Base-by-base conservation (phyloP, 768 basidiomycete species). In the Phlebiopsis flavidoalba region DNA sequence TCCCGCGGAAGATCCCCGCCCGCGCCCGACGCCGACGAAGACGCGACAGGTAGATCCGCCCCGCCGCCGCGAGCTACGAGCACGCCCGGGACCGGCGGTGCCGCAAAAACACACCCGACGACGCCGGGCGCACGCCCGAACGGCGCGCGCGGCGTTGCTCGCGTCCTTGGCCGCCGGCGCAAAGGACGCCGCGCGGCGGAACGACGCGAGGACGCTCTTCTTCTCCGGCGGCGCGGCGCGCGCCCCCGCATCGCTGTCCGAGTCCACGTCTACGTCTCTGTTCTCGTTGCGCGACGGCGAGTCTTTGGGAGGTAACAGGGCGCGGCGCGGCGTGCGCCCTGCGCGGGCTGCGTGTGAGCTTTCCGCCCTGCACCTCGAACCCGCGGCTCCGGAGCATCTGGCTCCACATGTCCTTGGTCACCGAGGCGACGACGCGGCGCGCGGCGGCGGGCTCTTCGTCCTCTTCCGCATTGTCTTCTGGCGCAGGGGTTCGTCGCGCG, bases 381-480 rank as follows among this genome's bases (percentile, higher is more conserved):
- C 89, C 90, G 8, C 89, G 81, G 26, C 81, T 75, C 59, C 82
- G 79, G 31, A 92, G 80, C 24, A 92, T 82, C 62, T 80, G 80
- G 53, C 82, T 78, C 90, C 90, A 92, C 8, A 91, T 78, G 60
- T 85, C 83, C 46, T 88, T 76, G 0, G 86, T 87, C 2, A 85
- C 77, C 0, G 78, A 77, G 0, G 86, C 86, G 1, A 84, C 74
- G n/a, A 85, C 84, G 56, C 78, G 82, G 11, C 83, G 75, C 17
- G 79, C 71, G 0, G 81, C 83, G 0, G 81, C 75, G 66, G 86
- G 86, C 53, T 86, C 87, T 52, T 87, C 83, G 14, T 80, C 76
- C 1, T 76, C 75, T 0, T 72, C 61, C 33, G 15, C 4, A 1
- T 17, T 33, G 33, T 63, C 65, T 48, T 61, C 51, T 57, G 40